Evolutionary conservation across 176 grass and related monocot species (phyloP).

Genomic region (Pharus latifolius): DNA sequence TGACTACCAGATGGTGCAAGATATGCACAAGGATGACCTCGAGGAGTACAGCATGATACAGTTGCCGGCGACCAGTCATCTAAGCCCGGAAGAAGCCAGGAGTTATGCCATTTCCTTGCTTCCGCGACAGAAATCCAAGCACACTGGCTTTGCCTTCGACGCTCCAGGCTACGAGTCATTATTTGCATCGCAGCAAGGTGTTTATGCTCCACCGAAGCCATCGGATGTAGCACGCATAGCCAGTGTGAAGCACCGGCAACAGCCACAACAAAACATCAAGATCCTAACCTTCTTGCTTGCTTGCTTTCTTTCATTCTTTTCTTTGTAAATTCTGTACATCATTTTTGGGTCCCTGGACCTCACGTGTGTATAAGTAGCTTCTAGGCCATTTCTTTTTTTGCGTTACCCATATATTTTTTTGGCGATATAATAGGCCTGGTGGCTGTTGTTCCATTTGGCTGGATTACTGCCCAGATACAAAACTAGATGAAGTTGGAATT

Average conservation of each 20-base stretch:
- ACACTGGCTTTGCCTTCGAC: constrained; percentile 95
- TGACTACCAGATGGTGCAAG: constrained; percentile 89
- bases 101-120: constrained; percentile 80
- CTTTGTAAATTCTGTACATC: constrained; percentile 62
- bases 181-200: constrained; percentile 79
- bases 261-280: constrained; percentile 13
- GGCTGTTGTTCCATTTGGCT: constrained; percentile 10
- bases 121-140: constrained; percentile 72
- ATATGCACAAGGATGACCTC: constrained; percentile 81
- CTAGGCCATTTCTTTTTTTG: constrained; percentile 43
- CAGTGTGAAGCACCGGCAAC: constrained; percentile 52
- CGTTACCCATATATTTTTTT: constrained; percentile 19
- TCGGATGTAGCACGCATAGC: constrained; percentile 96
- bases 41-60: constrained; percentile 59
- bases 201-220: constrained; percentile 55
- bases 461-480: neutral
- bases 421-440: constrained; percentile 9
- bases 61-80: constrained; percentile 52
- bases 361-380: constrained; percentile 41
- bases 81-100: constrained; percentile 79
- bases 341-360: constrained; percentile 31
- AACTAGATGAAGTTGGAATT: neutral
- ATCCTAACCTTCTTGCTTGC: neutral
- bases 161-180: constrained; percentile 95
- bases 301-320: neutral